Conservation (phyloP, 2,329 filamentous ascomycete species). For the Pseudogymnoascus sp. region DNA sequence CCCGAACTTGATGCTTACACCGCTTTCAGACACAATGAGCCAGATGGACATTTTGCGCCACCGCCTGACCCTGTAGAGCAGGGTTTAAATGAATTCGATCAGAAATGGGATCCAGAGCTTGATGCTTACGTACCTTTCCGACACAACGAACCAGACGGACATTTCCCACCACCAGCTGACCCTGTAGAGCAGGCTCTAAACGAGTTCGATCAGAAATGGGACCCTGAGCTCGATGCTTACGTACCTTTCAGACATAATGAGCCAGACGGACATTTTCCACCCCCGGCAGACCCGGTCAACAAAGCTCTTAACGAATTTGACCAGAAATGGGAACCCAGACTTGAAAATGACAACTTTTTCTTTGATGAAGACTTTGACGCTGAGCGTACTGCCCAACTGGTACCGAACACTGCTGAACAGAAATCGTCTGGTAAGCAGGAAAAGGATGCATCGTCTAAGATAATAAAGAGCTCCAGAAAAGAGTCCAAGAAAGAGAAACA, state of each 20-base stretch:
- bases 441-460: not conserved
- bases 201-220: slow-evolving; percentile 20
- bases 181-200: not conserved
- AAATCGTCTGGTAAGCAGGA: not conserved
- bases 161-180: slow-evolving; percentile 14
- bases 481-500: slow-evolving; percentile 19
- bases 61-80: slow-evolving; percentile 9
- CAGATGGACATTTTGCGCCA: slow-evolving; percentile 29
- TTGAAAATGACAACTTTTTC: slow-evolving; percentile 9
- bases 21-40: slow-evolving; percentile 26
- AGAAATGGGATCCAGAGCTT: not conserved
- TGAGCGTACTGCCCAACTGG: not conserved
- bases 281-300: slow-evolving; percentile 13
- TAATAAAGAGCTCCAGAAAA: slow-evolving; percentile 10
- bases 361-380: not conserved
- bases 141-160: slow-evolving; percentile 21
- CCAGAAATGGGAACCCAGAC: slow-evolving; percentile 7
- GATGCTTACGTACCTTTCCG: slow-evolving; percentile 25
- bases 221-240: slow-evolving; percentile 12
- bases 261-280: slow-evolving; percentile 18
- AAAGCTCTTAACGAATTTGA: slow-evolving; percentile 6
- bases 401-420: not conserved
- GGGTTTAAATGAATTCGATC: slow-evolving; percentile 8
- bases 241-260: slow-evolving; percentile 20
- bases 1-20: slow-evolving; percentile 23